A percentile compares a stretch with the other conserved stretches of the same genome.
Evolutionary conservation across 805 yeast genomes (phyloP).

Genomic region (Torulaspora microellipsoides): DNA sequence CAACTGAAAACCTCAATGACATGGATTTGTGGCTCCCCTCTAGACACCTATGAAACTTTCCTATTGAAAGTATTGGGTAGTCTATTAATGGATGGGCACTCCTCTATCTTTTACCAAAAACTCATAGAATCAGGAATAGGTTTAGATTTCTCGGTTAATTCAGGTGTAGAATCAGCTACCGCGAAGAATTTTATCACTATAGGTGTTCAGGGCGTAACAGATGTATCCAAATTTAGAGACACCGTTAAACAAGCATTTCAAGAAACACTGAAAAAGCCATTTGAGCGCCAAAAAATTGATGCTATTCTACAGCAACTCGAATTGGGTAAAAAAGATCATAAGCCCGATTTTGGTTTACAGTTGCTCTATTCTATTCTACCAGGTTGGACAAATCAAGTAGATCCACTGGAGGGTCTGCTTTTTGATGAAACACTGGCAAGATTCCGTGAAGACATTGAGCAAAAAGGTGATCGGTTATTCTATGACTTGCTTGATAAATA

Average conservation of each 20-base stretch:
- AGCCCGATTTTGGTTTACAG: slow-evolving; percentile 83
- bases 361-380: slow-evolving; percentile 71
- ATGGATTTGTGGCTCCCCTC: slow-evolving; percentile 79
- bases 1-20: slow-evolving; percentile 82
- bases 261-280: slow-evolving; percentile 41
- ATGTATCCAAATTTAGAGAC: slow-evolving; percentile 43
- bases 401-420: slow-evolving; percentile 64
- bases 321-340: slow-evolving; percentile 75
- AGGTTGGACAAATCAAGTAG: slow-evolving; percentile 78
- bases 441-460: slow-evolving; percentile 58
- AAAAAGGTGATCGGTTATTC: slow-evolving; percentile 53
- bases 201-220: slow-evolving; percentile 75
- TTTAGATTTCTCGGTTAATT: slow-evolving; percentile 78
- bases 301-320: slow-evolving; percentile 89
- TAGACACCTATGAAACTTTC: slow-evolving; percentile 63
- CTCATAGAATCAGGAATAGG: slow-evolving; percentile 82
- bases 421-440: slow-evolving; percentile 55
- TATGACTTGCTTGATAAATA: slow-evolving; percentile 52
- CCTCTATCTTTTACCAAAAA: slow-evolving; percentile 83
- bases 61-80: slow-evolving; percentile 65
- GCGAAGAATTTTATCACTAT: slow-evolving; percentile 72
- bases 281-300: slow-evolving; percentile 59
- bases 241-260: slow-evolving; percentile 46
- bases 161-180: slow-evolving; percentile 83
- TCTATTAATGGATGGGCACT: slow-evolving; percentile 82